Percentiles rank a stretch among this genome's conserved stretches.
phyloP scores from a whole-genome alignment of 2,329 filamentous ascomycete species.

The Simplicillium aogashimaense region DNA sequence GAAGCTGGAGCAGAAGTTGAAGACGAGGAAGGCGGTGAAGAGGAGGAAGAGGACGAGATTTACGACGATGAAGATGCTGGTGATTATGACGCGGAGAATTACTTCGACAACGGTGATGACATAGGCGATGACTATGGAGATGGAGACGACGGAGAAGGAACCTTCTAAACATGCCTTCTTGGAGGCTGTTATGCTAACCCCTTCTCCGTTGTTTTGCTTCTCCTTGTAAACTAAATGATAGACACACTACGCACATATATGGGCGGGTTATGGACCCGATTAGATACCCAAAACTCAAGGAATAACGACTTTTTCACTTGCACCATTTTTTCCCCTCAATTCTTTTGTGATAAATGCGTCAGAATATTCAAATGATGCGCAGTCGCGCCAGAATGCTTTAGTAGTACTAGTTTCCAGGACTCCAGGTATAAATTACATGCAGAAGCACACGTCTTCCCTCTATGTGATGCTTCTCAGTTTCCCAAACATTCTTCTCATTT shows the following conservation, averaged over 20 bases:
- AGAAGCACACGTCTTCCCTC: too few species aligned
- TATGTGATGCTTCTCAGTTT: too few species aligned
- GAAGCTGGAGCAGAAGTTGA: slow-evolving; percentile 37
- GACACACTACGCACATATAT: slow-evolving; percentile 1
- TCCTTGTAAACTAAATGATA: background rate
- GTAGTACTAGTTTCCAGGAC: too few species aligned
- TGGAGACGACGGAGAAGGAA: slow-evolving; percentile 38
- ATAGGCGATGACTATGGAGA: slow-evolving; percentile 41
- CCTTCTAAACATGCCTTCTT: slow-evolving; percentile 16
- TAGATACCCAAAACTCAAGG: too few species aligned
- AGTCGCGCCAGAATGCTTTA: too few species aligned
- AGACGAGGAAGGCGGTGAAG: slow-evolving; percentile 36
- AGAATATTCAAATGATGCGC: too few species aligned
- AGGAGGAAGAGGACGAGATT: slow-evolving; percentile 37
- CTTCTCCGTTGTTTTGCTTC: background rate
- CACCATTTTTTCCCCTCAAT: too few species aligned
- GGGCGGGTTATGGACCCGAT: background rate
- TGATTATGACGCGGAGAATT: slow-evolving; percentile 51
- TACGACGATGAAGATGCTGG: slow-evolving; percentile 51
- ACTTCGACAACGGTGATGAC: slow-evolving; percentile 49
- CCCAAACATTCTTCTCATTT: too few species aligned
- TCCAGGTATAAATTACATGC: too few species aligned
- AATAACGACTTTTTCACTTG: too few species aligned
- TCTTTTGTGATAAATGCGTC: too few species aligned
- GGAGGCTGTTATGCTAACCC: background rate